Conservation (phyloP, 2,329 filamentous ascomycete genomes). For the Aspergillus latus region DNA sequence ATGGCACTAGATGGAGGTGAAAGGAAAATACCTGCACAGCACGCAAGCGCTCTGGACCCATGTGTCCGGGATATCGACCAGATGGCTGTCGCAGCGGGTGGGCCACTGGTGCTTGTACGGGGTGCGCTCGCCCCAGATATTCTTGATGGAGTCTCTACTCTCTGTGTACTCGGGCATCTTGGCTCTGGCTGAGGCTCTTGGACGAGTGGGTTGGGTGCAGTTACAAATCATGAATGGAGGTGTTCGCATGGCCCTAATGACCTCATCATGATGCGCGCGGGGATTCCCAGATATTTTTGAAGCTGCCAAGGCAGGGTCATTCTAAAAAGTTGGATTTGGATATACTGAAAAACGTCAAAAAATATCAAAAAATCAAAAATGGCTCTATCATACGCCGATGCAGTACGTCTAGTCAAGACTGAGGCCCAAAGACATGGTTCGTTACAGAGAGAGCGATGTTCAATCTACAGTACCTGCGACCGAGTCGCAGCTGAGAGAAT, state of each 20-base stretch:
- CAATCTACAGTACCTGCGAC: slow-evolving; percentile 1
- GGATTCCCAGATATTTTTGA: neutral
- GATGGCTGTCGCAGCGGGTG: slow-evolving; percentile 29
- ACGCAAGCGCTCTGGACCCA: slow-evolving; percentile 44
- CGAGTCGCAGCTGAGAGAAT: neutral
- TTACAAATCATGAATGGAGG: neutral
- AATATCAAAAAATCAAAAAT: neutral
- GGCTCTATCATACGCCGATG: neutral
- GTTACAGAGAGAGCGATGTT: neutral
- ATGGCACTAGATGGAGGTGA: neutral
- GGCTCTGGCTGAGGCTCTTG: neutral
- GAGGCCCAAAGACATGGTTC: neutral
- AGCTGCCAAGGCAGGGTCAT: neutral
- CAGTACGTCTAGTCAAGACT: neutral
- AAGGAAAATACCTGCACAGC: slow-evolving; percentile 35
- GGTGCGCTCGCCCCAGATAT: slow-evolving; percentile 35
- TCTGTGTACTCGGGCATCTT: slow-evolving; percentile 14
- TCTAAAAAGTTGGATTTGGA: neutral
- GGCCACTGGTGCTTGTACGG: slow-evolving; percentile 40
- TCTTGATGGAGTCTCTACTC: slow-evolving; percentile 31
- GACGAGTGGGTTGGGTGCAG: neutral
- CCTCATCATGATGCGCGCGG: neutral
- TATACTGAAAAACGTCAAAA: neutral
- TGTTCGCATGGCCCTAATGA: neutral
- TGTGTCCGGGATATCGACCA: slow-evolving; percentile 36